Evolutionary conservation across 257 asterid species (phyloP), one percentile per base, ranked within the genome.

Genomic region (Jacaranda copaia): DNA sequence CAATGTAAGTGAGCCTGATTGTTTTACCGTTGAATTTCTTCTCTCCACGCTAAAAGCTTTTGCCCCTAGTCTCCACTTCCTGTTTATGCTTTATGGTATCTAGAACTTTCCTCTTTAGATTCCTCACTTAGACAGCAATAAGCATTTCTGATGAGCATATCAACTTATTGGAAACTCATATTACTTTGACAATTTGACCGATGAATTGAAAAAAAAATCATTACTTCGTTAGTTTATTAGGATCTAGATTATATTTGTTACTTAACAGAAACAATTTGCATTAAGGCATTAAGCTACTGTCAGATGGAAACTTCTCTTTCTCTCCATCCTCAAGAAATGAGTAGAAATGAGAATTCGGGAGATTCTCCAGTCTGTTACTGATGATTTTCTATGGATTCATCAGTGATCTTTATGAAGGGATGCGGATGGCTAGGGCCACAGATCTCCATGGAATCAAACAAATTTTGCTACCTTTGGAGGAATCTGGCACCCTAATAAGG

Each of bases 401-500:
- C 89, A 93, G 98, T 57, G 96, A 93, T 88, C 91, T 91, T 36
- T 93, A 91, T 78, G 96, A 93, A 90, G 98, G 97, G 73, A 88
- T 93, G 82, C 88, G 93, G 60, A 89, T 88, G 92, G 96, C 98
- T 75, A 83, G 73, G 78, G 76, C 74, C 64, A 57, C 87, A 32
- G 98, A 93, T 90, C 78, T 93, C 56, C 80, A 88, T 5, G 93
- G 90, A 82, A 85, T 93, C 79, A 82, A 87, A 80, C 87, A 88
- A 71, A 82, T 93, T 77, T 79, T 93, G 81, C 93, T 78, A 70
- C 97, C 97, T 57, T 73, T 55, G 10, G 99, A 93, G 84, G 97
- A 92, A 74, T 88, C 97, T 35, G 97, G 98, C 71, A 83, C 84
- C 56, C 83, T 96, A 88, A 86, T 93, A 84, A 90, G 84, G 85